Evolutionary conservation across 148 eudicot genomes (phyloP).

Genomic region (Fagopyrum esculentum): DNA sequence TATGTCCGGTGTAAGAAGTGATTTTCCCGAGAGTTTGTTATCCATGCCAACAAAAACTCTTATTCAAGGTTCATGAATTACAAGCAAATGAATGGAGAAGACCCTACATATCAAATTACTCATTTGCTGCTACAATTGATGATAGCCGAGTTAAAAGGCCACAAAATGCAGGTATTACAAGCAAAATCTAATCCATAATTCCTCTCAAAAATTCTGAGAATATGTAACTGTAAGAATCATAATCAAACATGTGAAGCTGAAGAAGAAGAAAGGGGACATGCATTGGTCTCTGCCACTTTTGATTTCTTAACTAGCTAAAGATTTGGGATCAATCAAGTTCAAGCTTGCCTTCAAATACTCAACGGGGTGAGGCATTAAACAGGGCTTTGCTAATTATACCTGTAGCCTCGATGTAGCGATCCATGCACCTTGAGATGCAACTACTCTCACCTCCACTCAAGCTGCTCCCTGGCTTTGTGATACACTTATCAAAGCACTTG

Average conservation of each 20-base stretch:
- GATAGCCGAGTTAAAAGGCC: not conserved
- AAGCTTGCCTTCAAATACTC: not conserved
- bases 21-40: too few species aligned
- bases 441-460: slow-evolving; percentile 74
- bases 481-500: slow-evolving; percentile 88
- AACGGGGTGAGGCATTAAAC: slow-evolving; percentile 20
- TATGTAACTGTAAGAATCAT: slow-evolving; percentile 4
- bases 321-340: not conserved
- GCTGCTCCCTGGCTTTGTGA: slow-evolving; percentile 76
- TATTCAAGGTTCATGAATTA: too few species aligned
- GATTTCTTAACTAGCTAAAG: not conserved
- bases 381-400: slow-evolving; percentile 68
- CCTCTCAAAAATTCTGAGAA: not conserved
- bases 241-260: not conserved
- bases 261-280: not conserved
- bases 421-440: slow-evolving; percentile 84
- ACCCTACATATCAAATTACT: not conserved
- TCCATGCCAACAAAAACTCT: too few species aligned
- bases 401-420: slow-evolving; percentile 86
- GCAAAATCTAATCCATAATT: not conserved
- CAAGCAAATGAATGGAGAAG: not conserved
- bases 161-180: not conserved
- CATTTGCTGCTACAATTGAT: not conserved
- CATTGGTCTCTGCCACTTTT: not conserved
- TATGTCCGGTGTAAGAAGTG: too few species aligned